A percentile compares a stretch with the other conserved stretches of the same genome.
These are phyloP conservation scores for Pelargonium exstipulatum DNA, from an alignment of 441 rosid genomes.

Conservation along the genomic window DNA sequence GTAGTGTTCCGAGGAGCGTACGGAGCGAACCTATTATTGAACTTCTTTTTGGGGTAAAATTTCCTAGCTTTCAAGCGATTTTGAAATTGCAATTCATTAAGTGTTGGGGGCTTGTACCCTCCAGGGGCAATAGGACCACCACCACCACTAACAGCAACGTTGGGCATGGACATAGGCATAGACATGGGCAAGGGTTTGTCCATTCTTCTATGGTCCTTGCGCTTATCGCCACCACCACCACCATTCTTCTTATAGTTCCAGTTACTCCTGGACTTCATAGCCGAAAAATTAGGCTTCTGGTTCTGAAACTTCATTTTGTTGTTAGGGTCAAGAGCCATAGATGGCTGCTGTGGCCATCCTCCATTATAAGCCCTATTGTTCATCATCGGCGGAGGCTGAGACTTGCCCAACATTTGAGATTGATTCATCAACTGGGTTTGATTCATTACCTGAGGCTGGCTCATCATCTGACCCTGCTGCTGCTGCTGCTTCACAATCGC, in stretches of 20 bases:
- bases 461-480: slow-evolving; percentile 34
- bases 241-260: slow-evolving; percentile 74
- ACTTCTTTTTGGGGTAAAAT: slow-evolving; percentile 67
- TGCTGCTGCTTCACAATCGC: slow-evolving; percentile 23
- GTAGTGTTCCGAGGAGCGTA: slow-evolving; percentile 92
- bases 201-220: slow-evolving; percentile 44
- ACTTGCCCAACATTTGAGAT: slow-evolving; percentile 32
- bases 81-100: slow-evolving; percentile 71
- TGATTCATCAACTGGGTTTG: slow-evolving; percentile 44
- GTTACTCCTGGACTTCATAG: slow-evolving; percentile 35
- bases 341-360: slow-evolving; percentile 40
- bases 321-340: slow-evolving; percentile 25
- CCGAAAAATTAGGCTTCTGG: slow-evolving; percentile 34
- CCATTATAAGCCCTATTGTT: slow-evolving; percentile 45
- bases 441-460: slow-evolving; percentile 38
- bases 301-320: slow-evolving; percentile 38
- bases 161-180: slow-evolving; percentile 8
- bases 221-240: slow-evolving; percentile 25
- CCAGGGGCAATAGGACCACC: slow-evolving; percentile 25
- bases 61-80: slow-evolving; percentile 68
- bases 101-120: slow-evolving; percentile 74
- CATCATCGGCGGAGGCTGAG: slow-evolving; percentile 33
- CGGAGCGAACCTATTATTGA: slow-evolving; percentile 58
- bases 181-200: slow-evolving; percentile 31
- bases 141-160: not conserved